Base-by-base conservation (phyloP, 352 stramenopile species). In the Elongisporangium anandrum region DNA sequence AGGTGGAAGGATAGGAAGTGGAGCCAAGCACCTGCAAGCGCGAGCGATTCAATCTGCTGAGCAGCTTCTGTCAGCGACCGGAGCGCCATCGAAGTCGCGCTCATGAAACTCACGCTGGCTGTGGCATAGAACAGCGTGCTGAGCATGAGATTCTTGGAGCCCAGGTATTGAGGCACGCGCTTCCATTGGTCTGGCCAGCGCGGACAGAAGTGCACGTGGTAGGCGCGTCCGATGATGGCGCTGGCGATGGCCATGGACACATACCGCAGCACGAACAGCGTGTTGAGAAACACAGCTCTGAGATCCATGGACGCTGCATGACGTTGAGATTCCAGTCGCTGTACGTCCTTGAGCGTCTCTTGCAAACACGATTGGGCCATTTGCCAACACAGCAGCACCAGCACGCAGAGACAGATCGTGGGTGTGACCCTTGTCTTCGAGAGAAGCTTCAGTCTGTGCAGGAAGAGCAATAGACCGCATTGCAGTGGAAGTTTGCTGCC, bases 121-220 rank as follows among this genome's bases (percentile, higher is more conserved):
- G 65, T 49, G 13, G 68, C 53, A 34, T 71, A 81, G 69, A 86
- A 90, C 4, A 90, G 60, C 8, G 81, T 90, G 47, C 60, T 66
- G 50, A 88, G 47, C 20, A 82, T 67, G 48, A 88, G 74, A 39
- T 85, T 66, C 63, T 87, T 87, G 48, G 78, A 88, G 45, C 81
- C 79, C 17, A 90, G 45, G 41, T 85, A 90, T 21, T 53, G 60
- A 19, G 81, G 81, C 17, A 90, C 50, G 3, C 71, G 70, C 3
- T 69, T 73, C 81, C 81, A 88, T 23, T 64, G 64, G 22, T 57
- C 52, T 0, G 80, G 77, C 68, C 65, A 84, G 13, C 68, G 65
- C 0, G 68, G 72, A 52, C 70, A 75, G 50, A 88, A 80, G 47
- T 83, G 75, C 6, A 65, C 26, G 50, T 88, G 81, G 23, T 88